These are phyloP conservation scores for Tolypocladium cylindrosporum DNA, from an alignment of 2,329 filamentous ascomycete species.

Conservation along the genomic window DNA sequence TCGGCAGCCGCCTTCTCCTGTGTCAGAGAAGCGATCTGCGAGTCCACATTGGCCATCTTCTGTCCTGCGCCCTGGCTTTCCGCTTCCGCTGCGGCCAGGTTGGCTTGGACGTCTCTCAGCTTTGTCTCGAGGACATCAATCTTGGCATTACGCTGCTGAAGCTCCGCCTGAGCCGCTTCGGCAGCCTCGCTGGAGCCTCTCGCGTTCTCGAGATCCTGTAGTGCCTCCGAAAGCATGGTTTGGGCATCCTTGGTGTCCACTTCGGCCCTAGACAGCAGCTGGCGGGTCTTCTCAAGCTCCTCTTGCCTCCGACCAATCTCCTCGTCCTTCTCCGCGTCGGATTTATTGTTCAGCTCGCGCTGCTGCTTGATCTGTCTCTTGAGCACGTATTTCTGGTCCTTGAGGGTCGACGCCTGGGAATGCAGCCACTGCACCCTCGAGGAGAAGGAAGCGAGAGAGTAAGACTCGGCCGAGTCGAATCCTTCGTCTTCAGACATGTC, in stretches of 20 bases:
- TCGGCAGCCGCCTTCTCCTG: constrained; percentile 16
- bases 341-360: constrained; percentile 82
- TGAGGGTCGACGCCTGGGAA: constrained; percentile 62
- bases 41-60: constrained; percentile 20
- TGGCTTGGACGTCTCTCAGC: constrained; percentile 6
- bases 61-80: constrained; percentile 25
- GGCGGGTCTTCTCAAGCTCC: constrained; percentile 38
- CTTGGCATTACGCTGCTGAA: constrained; percentile 25
- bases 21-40: constrained; percentile 19
- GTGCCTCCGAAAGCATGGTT: constrained; percentile 36
- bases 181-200: constrained; percentile 13
- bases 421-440: constrained; percentile 72
- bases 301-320: constrained; percentile 50
- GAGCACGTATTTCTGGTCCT: constrained; percentile 82
- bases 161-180: constrained; percentile 12
- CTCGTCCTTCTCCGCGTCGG: constrained; percentile 60
- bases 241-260: constrained; percentile 29
- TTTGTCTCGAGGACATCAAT: constrained; percentile 28
- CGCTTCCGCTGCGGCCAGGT: constrained; percentile 22
- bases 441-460: constrained; percentile 67
- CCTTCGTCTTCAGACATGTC: constrained; percentile 54
- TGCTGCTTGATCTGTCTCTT: constrained; percentile 93
- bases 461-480: constrained; percentile 47
- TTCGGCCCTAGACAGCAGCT: constrained; percentile 25
- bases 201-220: constrained; percentile 36